Evolutionary conservation across 1,139 yeast genomes (phyloP), one percentile per base, ranked within the genome.

Genomic region (Pichia terricola): DNA sequence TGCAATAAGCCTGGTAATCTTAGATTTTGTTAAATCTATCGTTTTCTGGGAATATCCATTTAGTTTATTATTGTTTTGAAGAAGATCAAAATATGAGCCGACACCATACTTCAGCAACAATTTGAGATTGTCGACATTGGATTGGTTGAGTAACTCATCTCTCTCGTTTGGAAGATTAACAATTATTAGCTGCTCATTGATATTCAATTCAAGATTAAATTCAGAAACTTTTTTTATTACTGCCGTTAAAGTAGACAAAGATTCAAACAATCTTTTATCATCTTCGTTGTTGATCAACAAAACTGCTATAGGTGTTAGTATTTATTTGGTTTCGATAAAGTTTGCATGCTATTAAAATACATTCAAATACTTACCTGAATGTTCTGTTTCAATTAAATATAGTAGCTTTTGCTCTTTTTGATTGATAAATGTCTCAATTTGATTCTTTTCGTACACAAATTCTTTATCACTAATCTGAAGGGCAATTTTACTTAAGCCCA

Each of bases 1-100:
- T 16, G 77, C 59, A 1, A 85, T 76, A 31, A 87, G 65, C 50
- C 86, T 95, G 34, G 75, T 73, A 46, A 88, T 72, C 56, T 80
- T 84, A 58, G 77, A 79, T 48, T 75, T 74, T 1, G 87, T 71
- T 7, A 63, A 52, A 4, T 64, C 59, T 5, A 77, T 60, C 1
- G 73, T 64, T 22, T 59, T 67, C n/a, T 62, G 49, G 5, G 49
- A 43, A 11, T 49, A 39, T 9, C 42, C 46, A 3, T 41, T 42
- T 1, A 47, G 41, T 6, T 41, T 22, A 4, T 51, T 50, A 4
- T 38, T 35, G 1, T 38, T 37, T 3, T 51, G 45, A 26, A 56
- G 33, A 4, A 50, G 64, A 38, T 75, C 77, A 50, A 79, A 73
- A 49, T 73, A 73, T 0, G 79, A 75, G 1, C 72, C 68, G 27